Percentiles rank a stretch among this genome's conserved stretches.
Evolutionary conservation across 257 asterid genomes (phyloP).

Genomic region (Lavandula angustifolia): DNA sequence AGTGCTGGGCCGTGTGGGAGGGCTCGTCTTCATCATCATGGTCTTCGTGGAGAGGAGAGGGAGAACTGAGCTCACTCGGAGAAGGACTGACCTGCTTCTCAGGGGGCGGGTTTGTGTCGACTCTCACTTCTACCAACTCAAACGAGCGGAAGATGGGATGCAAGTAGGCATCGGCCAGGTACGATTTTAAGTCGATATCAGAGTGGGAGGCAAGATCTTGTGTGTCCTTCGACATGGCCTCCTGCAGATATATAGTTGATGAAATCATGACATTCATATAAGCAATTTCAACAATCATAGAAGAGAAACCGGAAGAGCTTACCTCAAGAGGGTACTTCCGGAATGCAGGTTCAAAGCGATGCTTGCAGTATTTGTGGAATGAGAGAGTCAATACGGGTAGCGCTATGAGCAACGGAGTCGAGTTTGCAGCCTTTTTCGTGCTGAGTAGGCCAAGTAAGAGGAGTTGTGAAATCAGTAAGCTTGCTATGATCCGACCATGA

Average conservation of each 20-base stretch:
- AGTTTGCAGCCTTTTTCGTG: conserved; percentile 81
- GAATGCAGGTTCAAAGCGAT: conserved; percentile 94
- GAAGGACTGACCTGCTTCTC: conserved; percentile 36
- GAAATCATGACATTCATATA: not conserved
- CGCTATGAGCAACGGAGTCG: conserved; percentile 81
- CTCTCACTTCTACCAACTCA: conserved; percentile 62
- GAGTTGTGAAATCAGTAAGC: conserved; percentile 85
- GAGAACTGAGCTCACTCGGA: conserved; percentile 53
- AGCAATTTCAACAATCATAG: not conserved
- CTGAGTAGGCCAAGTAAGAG: conserved; percentile 82
- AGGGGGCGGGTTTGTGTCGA: conserved; percentile 38
- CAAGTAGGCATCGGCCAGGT: conserved; percentile 84
- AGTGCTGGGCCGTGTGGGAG: conserved; percentile 44
- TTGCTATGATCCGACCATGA: conserved; percentile 83
- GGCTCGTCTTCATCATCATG: conserved; percentile 44
- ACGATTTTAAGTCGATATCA: conserved; percentile 56
- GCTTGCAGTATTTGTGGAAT: conserved; percentile 90
- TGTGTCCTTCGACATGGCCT: conserved; percentile 80
- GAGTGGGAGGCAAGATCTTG: conserved; percentile 57
- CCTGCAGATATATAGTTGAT: conserved; percentile 52
- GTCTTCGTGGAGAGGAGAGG: conserved; percentile 44
- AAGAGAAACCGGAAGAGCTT: conserved; percentile 3
- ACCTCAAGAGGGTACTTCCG: conserved; percentile 93
- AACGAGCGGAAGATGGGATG: conserved; percentile 91
- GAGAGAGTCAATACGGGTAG: conserved; percentile 74